These are phyloP conservation scores for Ustilago trichophora DNA, from an alignment of 1,284 basidiomycete genomes.

Conservation along the genomic window DNA sequence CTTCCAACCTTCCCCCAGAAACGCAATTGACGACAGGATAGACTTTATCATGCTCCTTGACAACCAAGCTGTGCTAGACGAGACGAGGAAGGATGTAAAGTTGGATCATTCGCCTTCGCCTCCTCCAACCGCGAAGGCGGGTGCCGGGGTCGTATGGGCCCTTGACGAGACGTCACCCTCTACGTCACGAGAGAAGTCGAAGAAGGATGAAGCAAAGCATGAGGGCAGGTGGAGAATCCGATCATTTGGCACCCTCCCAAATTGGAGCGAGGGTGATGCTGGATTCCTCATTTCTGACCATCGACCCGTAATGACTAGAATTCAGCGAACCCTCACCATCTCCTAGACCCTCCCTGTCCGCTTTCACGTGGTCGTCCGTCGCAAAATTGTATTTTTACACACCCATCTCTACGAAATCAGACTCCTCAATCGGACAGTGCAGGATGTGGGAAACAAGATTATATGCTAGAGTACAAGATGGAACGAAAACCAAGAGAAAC, in stretches of 20 bases:
- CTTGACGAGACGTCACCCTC: not conserved
- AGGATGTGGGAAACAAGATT: constrained; percentile 1
- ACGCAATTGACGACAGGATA: constrained; percentile 44
- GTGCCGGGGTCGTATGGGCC: not conserved
- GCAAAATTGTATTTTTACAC: not conserved
- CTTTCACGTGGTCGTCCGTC: no score
- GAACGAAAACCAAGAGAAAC: not conserved
- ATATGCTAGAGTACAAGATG: constrained; percentile 31
- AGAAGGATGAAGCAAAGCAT: not conserved
- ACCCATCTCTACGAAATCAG: not conserved
- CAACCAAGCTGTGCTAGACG: constrained; percentile 31
- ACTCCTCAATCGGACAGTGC: not conserved
- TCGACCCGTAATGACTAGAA: constrained; percentile 36
- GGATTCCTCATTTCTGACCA: constrained; percentile 52
- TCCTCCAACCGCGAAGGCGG: constrained; percentile 1
- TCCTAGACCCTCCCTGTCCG: no score
- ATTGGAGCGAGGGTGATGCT: constrained; percentile 53
- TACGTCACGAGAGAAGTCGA: no score
- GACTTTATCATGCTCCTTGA: constrained; percentile 49
- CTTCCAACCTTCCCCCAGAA: constrained; percentile 26
- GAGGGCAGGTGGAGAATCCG: constrained; percentile 34
- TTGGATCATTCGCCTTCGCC: constrained; percentile 20
- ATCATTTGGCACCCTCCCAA: constrained; percentile 37
- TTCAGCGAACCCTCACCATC: constrained; percentile 18
- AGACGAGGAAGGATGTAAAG: constrained; percentile 18